These are phyloP conservation scores for Candida verbasci DNA, from an alignment of 805 yeast species.

Conservation along the genomic window DNA sequence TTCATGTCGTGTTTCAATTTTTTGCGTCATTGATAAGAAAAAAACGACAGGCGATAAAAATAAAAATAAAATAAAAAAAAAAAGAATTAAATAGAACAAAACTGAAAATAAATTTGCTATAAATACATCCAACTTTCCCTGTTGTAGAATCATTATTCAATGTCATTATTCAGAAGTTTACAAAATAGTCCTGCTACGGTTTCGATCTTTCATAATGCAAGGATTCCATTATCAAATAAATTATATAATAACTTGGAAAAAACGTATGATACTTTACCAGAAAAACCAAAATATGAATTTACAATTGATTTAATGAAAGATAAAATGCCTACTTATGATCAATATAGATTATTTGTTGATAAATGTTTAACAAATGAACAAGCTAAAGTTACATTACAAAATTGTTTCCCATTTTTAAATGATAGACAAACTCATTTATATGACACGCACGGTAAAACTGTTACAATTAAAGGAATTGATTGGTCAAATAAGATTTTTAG, in stretches of 20 bases:
- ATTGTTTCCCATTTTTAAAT: slow-evolving; percentile 34
- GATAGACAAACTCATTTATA: slow-evolving; percentile 16
- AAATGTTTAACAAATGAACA: slow-evolving; percentile 22
- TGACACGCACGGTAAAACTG: slow-evolving; percentile 13
- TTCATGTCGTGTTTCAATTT: too few relatives aligned
- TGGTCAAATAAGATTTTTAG: slow-evolving; percentile 24
- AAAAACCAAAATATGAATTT: slow-evolving; percentile 16
- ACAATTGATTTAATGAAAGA: slow-evolving; percentile 34
- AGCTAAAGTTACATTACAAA: slow-evolving; percentile 21
- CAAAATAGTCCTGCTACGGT: slow-evolving; percentile 40
- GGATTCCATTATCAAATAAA: slow-evolving; percentile 27
- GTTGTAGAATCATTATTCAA: too few relatives aligned
- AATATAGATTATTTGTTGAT: slow-evolving; percentile 25
- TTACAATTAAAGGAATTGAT: slow-evolving; percentile 18
- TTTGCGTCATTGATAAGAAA: too few relatives aligned
- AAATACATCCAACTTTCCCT: too few relatives aligned
- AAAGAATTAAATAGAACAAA: too few relatives aligned
- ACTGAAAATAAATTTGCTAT: too few relatives aligned
- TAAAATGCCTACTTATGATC: slow-evolving; percentile 41
- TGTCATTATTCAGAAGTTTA: slow-evolving; percentile 40
- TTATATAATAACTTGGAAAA: slow-evolving; percentile 27
- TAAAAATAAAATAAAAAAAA: too few relatives aligned
- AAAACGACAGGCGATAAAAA: too few relatives aligned
- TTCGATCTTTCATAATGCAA: slow-evolving; percentile 37
- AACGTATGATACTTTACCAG: slow-evolving; percentile 19